Base-by-base conservation (phyloP, 139 green algal species). In the Pseudopediastrum boryanum region DNA sequence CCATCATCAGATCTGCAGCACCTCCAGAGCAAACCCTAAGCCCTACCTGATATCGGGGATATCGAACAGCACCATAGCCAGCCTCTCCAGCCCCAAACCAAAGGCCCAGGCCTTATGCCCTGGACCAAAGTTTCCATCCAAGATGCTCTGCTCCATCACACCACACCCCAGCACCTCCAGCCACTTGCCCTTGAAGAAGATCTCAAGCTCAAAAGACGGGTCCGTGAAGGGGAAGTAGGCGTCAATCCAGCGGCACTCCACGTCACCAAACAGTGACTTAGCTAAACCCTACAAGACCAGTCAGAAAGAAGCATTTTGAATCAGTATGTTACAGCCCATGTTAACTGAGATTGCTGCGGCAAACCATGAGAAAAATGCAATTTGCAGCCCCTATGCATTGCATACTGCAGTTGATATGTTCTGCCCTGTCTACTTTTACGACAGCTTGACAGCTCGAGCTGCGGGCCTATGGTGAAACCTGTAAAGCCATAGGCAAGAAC, bases 191-290 rank as follows among this genome's bases (percentile, higher is more conserved):
- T 98, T 96, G 91, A 98, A 99, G 85, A 97, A 98, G 58, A 99
- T 98, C 81, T 99, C 96, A 41, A 99, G 93, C 87, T 99, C 96
- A 50, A 94, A 97, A 0, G 91, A 97, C 2, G 96, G 96, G 9
- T 99, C 89, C 16, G 97, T 99, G 92, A 99, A 99, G 38, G 97
- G 97, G 68, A 99, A 99, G 88, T 99, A 99, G 0, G 94, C 92
- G 65, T 99, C 96, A 39, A 98, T 90, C 96, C 95, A 98, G n/a
- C 87, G 81, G 79, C 85, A 91, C 82, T 93, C 87, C 2, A 93
- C 85, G 39, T 83, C 76, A 41, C 80, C 84, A 83, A 89, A 89
- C 46, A 88, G 68, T 48, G 61, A 27, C 69, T 79, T 80, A 8
- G 84, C 84, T 44, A 88, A 48, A 31, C 84, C 77, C 76, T 81